phyloP scores from a whole-genome alignment of 2,329 filamentous ascomycete genomes.

The Aspergillus japonicus region DNA sequence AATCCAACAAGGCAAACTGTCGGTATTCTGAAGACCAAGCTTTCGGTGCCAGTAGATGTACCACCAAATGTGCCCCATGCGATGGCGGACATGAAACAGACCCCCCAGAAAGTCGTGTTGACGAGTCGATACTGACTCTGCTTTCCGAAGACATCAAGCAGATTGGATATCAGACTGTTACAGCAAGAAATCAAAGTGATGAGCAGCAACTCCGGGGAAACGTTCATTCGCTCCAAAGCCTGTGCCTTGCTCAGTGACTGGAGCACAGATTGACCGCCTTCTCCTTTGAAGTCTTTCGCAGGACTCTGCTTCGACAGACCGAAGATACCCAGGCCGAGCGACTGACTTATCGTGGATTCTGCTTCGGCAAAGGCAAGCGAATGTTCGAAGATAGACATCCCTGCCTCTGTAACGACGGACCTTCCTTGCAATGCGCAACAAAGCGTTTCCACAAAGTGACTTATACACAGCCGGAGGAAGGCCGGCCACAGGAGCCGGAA shows the following conservation, averaged over 20 bases:
- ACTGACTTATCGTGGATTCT: conserved; percentile 79
- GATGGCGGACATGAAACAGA: conserved; percentile 86
- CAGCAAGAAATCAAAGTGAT: conserved; percentile 85
- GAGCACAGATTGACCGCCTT: conserved; percentile 32
- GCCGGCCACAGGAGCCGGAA: conserved; percentile 62
- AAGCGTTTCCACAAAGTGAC: conserved; percentile 86
- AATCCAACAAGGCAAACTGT: conserved; percentile 95
- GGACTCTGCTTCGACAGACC: conserved; percentile 47
- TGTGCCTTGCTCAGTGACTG: conserved; percentile 46
- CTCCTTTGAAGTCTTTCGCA: conserved; percentile 46
- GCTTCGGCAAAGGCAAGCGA: conserved; percentile 95
- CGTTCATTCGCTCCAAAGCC: conserved; percentile 79
- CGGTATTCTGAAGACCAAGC: conserved; percentile 77
- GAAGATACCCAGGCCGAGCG: conserved; percentile 70
- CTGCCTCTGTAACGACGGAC: conserved; percentile 76
- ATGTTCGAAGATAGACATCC: conserved; percentile 95
- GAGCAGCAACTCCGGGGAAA: conserved; percentile 81
- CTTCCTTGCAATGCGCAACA: conserved; percentile 85
- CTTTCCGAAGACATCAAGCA: conserved; percentile 75
- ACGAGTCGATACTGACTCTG: conserved; percentile 78
- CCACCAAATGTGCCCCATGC: conserved; percentile 66
- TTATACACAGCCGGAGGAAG: conserved; percentile 58
- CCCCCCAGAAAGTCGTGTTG: conserved; percentile 84
- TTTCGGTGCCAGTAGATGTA: conserved; percentile 45
- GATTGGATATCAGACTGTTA: conserved; percentile 82